Conservation (phyloP, 805 yeast species). For the Candida ortonii region DNA sequence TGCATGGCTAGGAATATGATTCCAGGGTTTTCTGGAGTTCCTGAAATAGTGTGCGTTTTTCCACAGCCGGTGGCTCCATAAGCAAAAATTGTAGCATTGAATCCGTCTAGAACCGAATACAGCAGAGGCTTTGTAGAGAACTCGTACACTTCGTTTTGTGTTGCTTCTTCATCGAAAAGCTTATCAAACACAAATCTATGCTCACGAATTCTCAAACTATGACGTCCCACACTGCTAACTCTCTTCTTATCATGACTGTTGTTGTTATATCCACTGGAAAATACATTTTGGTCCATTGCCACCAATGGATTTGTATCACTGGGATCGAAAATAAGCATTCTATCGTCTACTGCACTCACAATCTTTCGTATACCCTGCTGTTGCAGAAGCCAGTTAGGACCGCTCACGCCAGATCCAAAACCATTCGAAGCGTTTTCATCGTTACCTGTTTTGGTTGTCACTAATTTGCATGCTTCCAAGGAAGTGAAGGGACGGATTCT, state of each 20-base stretch:
- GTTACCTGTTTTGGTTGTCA: slow-evolving; percentile 29
- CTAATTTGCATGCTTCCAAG: slow-evolving; percentile 39
- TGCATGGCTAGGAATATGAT: slow-evolving; percentile 74
- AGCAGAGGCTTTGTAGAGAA: slow-evolving; percentile 69
- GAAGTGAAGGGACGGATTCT: slow-evolving; percentile 81
- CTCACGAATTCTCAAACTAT: slow-evolving; percentile 56
- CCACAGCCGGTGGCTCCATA: slow-evolving; percentile 99
- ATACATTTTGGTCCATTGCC: slow-evolving; percentile 41
- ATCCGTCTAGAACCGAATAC: slow-evolving; percentile 77
- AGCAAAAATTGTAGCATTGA: slow-evolving; percentile 88
- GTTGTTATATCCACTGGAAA: slow-evolving; percentile 13
- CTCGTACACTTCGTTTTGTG: slow-evolving; percentile 66
- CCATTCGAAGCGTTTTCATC: slow-evolving; percentile 5
- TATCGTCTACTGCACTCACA: slow-evolving; percentile 77
- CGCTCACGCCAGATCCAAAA: slow-evolving; percentile 32
- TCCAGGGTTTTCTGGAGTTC: slow-evolving; percentile 71
- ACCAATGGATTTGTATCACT: slow-evolving; percentile 63
- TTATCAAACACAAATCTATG: slow-evolving; percentile 80
- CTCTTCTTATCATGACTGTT: slow-evolving; percentile 8
- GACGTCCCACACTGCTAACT: slow-evolving; percentile 22
- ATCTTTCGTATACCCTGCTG: slow-evolving; percentile 58
- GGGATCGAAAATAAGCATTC: slow-evolving; percentile 86
- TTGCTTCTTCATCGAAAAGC: slow-evolving; percentile 62
- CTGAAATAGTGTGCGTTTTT: slow-evolving; percentile 89
- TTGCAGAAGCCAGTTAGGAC: slow-evolving; percentile 12